These are phyloP conservation scores for Penicillium robsamsonii DNA, from an alignment of 495 filamentous ascomycete genomes.

Conservation along the genomic window DNA sequence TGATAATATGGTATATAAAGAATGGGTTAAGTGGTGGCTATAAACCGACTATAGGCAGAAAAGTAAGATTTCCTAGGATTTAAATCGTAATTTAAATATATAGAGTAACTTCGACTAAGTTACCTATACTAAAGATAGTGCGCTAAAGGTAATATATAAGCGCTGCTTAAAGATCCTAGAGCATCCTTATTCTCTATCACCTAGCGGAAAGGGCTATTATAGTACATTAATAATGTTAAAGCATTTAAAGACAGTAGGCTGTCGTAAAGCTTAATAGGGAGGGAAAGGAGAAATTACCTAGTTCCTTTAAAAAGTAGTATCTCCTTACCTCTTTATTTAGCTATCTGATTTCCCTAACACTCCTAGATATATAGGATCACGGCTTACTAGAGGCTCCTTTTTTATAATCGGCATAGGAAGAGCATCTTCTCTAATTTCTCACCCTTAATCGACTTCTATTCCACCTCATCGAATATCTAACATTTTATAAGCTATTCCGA, in stretches of 20 bases:
- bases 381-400: background rate
- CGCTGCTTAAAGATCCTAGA: conserved; percentile 4
- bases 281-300: conserved; percentile 8
- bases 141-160: conserved; percentile 13
- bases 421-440: conserved; percentile 1
- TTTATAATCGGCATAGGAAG: background rate
- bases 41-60: conserved; percentile 9
- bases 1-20: conserved; percentile 10
- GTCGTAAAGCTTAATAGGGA: conserved; percentile 37
- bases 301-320: conserved; percentile 6
- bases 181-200: conserved; percentile 6
- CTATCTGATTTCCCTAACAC: background rate
- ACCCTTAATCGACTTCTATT: background rate
- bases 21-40: conserved; percentile 8
- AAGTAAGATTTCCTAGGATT: conserved; percentile 8
- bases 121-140: conserved; percentile 3
- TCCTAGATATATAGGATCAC: background rate
- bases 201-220: conserved; percentile 9
- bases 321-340: conserved; percentile 2
- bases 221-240: conserved; percentile 12
- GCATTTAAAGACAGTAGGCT: conserved; percentile 6
- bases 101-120: conserved; percentile 9
- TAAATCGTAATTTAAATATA: conserved; percentile 3
- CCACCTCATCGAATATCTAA: background rate
- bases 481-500: too few relatives aligned